Base-by-base conservation (phyloP, 345 rosid species). In the Laguncularia racemosa region DNA sequence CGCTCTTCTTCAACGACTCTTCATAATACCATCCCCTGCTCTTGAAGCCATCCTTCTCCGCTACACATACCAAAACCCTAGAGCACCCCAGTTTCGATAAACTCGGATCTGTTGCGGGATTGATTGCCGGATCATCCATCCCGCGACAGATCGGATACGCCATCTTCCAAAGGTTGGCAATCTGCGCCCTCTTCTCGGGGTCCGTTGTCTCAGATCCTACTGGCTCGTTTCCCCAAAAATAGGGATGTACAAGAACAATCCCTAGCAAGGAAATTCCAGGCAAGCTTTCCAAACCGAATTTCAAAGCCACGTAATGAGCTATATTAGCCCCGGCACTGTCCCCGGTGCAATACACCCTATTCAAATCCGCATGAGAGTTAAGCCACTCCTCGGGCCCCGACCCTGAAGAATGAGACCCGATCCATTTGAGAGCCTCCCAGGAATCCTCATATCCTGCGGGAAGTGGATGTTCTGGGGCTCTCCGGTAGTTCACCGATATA, bases 261-360 rank as follows among this genome's bases (percentile, higher is more conserved):
- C 59, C 67, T 8, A 43, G 18, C 3, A 73, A 46, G 54, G 48
- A 45, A 14, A 74, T 11, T 16, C 66, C 73, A 2, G 40, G 57
- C 3, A 62, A 44, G 10, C 50, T 70, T n/a, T 62, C 72, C 1
- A 33, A 3, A 17, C 74, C 71, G 14, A 46, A 50, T 52, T 59
- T 60, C 33, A 76, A 15, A 14, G 64, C 77, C 45, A 81, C 59
- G 43, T 62, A 65, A 49, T 73, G 81, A 0, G 73, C 60, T 14
- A 81, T 64, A 53, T 64, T 78, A 4, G 71, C 81, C 4, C 84
- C 77, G 0, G 81, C 75, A 43, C 76, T 73, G 43, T 80, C 84
- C 14, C 86, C 83, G 0, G 77, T 61, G 0, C 76, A n/a, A 44
- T 66, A 81, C 33, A 78, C 62, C 14, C 61, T 53, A 5, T 44